phyloP scores from a whole-genome alignment of 331 rosid genomes.

The Acacia concinna region DNA sequence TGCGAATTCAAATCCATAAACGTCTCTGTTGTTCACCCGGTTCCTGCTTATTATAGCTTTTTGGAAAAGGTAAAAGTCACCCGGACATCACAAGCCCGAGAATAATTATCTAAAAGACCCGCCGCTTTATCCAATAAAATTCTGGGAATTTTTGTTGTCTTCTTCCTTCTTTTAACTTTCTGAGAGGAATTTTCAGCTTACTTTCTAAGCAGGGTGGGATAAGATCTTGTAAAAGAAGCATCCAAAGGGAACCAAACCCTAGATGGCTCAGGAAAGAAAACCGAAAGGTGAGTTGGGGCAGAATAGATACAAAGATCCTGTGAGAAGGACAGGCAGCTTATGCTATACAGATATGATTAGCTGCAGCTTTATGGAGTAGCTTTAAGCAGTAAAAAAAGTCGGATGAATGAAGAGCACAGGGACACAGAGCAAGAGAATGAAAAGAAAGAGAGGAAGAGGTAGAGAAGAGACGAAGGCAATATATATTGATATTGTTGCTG shows the following conservation, averaged over 20 bases:
- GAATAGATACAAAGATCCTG: constrained; percentile 32
- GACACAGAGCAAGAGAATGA: background rate
- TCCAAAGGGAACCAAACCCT: constrained; percentile 26
- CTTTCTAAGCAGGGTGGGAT: constrained; percentile 68
- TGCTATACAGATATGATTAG: background rate
- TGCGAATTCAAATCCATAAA: constrained; percentile 66
- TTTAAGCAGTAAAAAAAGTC: constrained; percentile 54
- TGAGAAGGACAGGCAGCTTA: constrained; percentile 35
- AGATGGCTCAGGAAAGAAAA: constrained; percentile 34
- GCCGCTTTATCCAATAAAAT: constrained; percentile 43
- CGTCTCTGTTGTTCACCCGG: constrained; percentile 21
- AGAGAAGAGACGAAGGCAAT: background rate
- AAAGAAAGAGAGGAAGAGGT: background rate
- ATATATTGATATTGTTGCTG: constrained; percentile 14
- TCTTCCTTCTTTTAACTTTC: constrained; percentile 35
- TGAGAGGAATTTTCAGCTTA: constrained; percentile 48
- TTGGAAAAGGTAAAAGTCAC: constrained; percentile 28
- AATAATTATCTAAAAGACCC: constrained; percentile 39
- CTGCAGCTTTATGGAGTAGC: constrained; percentile 38
- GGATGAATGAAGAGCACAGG: constrained; percentile 24
- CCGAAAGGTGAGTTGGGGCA: constrained; percentile 17
- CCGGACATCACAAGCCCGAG: constrained; percentile 24
- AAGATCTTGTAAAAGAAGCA: constrained; percentile 87
- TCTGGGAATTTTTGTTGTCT: constrained; percentile 35
- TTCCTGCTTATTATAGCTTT: constrained; percentile 4